Evolutionary conservation across 1,139 yeast genomes (phyloP), one percentile per base, ranked within the genome.

Genomic region (Pichia sp.): DNA sequence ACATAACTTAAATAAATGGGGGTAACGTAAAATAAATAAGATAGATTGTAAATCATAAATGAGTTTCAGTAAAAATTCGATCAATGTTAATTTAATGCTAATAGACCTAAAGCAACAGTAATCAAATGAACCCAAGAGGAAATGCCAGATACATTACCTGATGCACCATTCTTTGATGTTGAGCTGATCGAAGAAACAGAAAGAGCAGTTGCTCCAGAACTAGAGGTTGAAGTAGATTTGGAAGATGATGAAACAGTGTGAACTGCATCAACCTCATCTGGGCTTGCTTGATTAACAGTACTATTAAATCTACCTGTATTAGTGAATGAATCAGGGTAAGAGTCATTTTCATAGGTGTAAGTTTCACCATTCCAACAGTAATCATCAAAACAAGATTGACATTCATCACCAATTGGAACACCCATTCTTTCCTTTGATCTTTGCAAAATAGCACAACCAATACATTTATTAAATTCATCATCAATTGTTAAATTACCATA

Each of bases 361-460:
- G 53, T 30, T 3, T 51, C 26, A 20, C 64, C 64, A 42, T 83
- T 76, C 95, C 96, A 88, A 62, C 96, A 88, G 64, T 87, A 87
- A 31, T 69, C 69, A 28, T 67, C 60, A 60, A 87, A 83, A 63
- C 97, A 89, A 41, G 65, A 49, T 48, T 74, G 63, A 69, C 96
- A 89, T 58, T 83, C 88, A 2, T 73, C 78, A 7, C 88, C 73
- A 48, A 79, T 80, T 16, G 72, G 68, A 24, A 70, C 61, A 26
- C 82, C 80, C 37, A 71, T 65, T 55, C 94, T 74, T 65, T 87
- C 94, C 58, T 82, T 81, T 42, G 82, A 78, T 60, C 96, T 78
- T 62, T 87, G 81, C 44, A 88, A 70, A 41, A 88, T 76, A 8
- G 96, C 96, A 69, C 97, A 88, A 1, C 89, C 86, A 40, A 88